phyloP scores from a whole-genome alignment of 352 stramenopile genomes.

The Phytophthora meadii region DNA sequence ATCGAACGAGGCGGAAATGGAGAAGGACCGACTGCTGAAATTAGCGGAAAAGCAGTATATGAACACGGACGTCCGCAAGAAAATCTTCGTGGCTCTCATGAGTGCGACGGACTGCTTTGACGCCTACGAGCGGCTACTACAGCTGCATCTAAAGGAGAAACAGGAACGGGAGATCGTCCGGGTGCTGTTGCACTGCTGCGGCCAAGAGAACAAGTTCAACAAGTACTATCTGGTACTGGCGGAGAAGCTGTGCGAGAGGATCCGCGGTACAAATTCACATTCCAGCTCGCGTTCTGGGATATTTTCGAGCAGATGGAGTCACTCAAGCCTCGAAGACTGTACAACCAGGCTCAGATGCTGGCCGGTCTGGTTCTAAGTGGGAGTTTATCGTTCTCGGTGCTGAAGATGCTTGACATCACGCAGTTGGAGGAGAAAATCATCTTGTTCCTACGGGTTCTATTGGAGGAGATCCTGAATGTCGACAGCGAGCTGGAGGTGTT shows the following conservation, averaged over 20 bases:
- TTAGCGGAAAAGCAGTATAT: conserved; percentile 97
- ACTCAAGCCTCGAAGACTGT: conserved; percentile 87
- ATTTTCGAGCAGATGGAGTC: conserved; percentile 93
- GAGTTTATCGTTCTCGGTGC: conserved; percentile 78
- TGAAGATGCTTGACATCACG: conserved; percentile 95
- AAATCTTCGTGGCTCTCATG: conserved; percentile 98
- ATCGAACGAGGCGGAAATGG: conserved; percentile 23
- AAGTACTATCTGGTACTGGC: conserved; percentile 96
- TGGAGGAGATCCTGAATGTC: conserved; percentile 76
- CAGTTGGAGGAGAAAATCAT: conserved; percentile 85
- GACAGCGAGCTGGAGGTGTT: conserved; percentile 71
- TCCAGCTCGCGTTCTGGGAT: conserved; percentile 98
- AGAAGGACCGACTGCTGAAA: conserved; percentile 83
- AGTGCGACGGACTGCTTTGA: conserved; percentile 95
- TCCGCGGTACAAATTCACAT: conserved; percentile 94
- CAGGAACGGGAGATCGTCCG: conserved; percentile 95
- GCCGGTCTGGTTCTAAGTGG: conserved; percentile 73
- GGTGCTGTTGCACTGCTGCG: conserved; percentile 95
- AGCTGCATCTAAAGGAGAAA: conserved; percentile 91
- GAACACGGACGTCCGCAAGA: conserved; percentile 95
- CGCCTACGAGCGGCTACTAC: conserved; percentile 95
- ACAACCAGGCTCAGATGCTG: conserved; percentile 91
- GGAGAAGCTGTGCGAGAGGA: conserved; percentile 94
- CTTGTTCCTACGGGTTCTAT: conserved; percentile 90
- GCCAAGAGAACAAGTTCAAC: conserved; percentile 92